Evolutionary conservation across 2,329 filamentous ascomycete species (phyloP).

Genomic region (Cercospora sesami): DNA sequence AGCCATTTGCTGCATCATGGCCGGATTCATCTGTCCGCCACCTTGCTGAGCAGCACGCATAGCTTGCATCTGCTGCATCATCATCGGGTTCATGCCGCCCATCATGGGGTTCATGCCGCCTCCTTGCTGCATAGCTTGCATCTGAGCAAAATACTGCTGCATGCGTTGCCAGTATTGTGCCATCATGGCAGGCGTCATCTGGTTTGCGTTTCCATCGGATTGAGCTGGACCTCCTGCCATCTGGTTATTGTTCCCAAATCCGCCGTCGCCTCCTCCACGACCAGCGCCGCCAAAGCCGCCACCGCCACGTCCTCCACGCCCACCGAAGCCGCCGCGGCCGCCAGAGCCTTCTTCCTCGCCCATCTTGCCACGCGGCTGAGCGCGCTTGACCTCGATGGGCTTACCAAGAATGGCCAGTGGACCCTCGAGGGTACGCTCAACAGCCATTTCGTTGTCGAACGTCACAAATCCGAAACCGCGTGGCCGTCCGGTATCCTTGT

Average conservation of each 20-base stretch:
- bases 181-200: constrained; percentile 96
- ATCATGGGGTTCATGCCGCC: constrained; percentile 57
- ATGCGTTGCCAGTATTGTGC: constrained; percentile 97
- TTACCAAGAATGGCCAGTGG: constrained; percentile 93
- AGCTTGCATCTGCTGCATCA: constrained; percentile 45
- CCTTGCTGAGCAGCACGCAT: constrained; percentile 28
- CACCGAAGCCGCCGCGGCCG: constrained; percentile 36
- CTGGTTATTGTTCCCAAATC: constrained; percentile 39
- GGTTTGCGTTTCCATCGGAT: constrained; percentile 44
- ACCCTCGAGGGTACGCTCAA: constrained; percentile 82
- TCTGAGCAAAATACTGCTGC: constrained; percentile 90
- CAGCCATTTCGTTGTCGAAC: constrained; percentile 92
- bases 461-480: constrained; percentile 97
- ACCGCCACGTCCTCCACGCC: constrained; percentile 28
- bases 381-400: constrained; percentile 96
- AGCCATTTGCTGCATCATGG: constrained; percentile 42
- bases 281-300: constrained; percentile 30
- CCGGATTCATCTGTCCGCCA: constrained; percentile 59
- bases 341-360: constrained; percentile 74
- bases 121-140: constrained; percentile 42
- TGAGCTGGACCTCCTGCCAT: constrained; percentile 29
- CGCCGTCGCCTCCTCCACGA: constrained; percentile 39
- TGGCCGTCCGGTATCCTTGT: constrained; percentile 97
- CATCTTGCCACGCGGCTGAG: constrained; percentile 91
- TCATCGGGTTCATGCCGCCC: constrained; percentile 59